Base-by-base conservation (phyloP, 148 eudicot genomes). In the Polygonum aviculare region DNA sequence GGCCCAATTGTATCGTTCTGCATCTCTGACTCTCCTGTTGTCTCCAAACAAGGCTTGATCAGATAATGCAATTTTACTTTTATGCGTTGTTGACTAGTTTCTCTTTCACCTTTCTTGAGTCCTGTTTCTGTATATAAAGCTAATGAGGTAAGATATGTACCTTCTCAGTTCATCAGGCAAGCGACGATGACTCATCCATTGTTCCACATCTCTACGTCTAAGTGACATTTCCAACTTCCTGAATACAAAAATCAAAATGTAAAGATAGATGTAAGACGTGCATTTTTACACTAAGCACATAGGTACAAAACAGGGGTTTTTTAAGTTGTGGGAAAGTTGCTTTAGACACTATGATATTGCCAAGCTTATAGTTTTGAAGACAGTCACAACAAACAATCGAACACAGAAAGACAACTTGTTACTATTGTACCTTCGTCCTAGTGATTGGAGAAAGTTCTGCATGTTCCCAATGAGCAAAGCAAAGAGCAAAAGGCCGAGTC, bases 101-200 rank as follows among this genome's bases (percentile, higher is more conserved):
- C 41, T 65, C 40, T 12, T 65, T 31, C n/a, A 14, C 40, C 41
- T 35, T 65, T 65, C 41, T 19, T 65, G 8, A 65, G 4, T 67
- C 44, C 15, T n/a, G 31, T 57, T 57, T 57, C 63, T 36, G 36
- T 67, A 8, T 36, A n/a, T 38, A 67, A 14, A 38, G 4, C 36
- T 36, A 5, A 16, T 35, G 21, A 5, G 72, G 72, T 35, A 67
- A 67, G 44, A 67, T 36, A 73, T 22, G 52, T 78, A 92, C 97
- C 91, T 90, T 80, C 83, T 84, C 74, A 92, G 79, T 1, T 83
- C 82, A 76, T 78, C 90, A 35, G 94, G 97, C 86, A 92, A 82
- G 67, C 92, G 92, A 11, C 97, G 88, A 80, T 92, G 97, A 55
- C 88, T 90, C 97, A 92, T 92, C 97, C 97, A 92, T 76, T 88